phyloP scores from a whole-genome alignment of 208 protist species.

The Leishmania major region DNA sequence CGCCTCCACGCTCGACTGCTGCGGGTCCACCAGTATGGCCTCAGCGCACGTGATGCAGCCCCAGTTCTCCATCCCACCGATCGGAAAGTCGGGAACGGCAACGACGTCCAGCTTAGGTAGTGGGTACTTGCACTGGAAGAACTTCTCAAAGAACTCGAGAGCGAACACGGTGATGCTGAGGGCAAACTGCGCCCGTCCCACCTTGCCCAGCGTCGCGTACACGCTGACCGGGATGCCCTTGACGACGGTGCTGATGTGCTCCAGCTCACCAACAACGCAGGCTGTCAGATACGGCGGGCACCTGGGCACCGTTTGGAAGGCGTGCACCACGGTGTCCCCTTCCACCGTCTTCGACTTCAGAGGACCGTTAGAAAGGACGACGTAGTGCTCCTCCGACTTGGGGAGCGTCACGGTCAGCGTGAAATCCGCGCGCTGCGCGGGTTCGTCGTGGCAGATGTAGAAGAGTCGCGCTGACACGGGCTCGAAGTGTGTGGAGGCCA shows the following conservation, averaged over 20 bases:
- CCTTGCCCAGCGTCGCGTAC: conserved; percentile 78
- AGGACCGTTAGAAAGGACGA: conserved; percentile 79
- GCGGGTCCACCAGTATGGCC: conserved; percentile 81
- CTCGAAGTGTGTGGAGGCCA: conserved; percentile 97
- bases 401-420: conserved; percentile 88
- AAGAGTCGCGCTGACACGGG: conserved; percentile 92
- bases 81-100: conserved; percentile 95
- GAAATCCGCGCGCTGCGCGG: conserved; percentile 95
- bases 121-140: conserved; percentile 92
- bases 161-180: conserved; percentile 77
- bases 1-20: conserved; percentile 49
- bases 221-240: conserved; percentile 75
- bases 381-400: conserved; percentile 57
- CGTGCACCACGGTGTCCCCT: conserved; percentile 40
- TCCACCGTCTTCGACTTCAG: conserved; percentile 46
- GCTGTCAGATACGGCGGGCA: conserved; percentile 98
- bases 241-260: conserved; percentile 63
- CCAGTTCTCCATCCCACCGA: conserved; percentile 98
- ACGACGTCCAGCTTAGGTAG: conserved; percentile 98
- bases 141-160: conserved; percentile 86
- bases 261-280: conserved; percentile 94
- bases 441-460: conserved; percentile 98
- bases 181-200: conserved; percentile 67
- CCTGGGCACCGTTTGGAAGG: conserved; percentile 87
- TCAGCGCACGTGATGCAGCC: conserved; percentile 95